Conservation (phyloP, 164 flowering plant species). For the Euptelea pleiosperma region DNA sequence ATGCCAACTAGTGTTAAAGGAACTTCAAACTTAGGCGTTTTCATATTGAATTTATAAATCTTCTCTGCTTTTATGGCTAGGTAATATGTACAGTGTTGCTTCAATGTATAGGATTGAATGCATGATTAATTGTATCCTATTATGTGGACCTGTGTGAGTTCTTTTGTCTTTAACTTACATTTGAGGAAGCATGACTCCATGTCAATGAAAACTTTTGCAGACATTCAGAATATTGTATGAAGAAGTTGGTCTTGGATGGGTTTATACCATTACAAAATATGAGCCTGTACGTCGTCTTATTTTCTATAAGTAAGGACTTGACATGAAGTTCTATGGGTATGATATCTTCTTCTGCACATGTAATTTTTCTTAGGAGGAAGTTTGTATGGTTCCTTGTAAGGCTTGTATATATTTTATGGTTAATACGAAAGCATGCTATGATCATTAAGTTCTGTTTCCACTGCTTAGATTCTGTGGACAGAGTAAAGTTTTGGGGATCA, state of each 20-base stretch:
- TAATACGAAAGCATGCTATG: neutral
- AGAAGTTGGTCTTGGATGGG: constrained; percentile 96
- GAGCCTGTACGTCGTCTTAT: constrained; percentile 59
- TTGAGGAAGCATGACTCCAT: constrained; percentile 3
- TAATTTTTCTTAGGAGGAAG: neutral
- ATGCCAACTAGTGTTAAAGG: too few species aligned
- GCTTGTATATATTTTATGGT: neutral
- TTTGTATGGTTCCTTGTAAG: too few species aligned
- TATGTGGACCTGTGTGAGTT: too few species aligned
- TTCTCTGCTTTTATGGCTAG: too few species aligned
- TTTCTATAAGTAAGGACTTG: neutral
- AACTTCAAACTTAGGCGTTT: too few species aligned
- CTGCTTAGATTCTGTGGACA: too few species aligned
- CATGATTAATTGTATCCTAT: neutral
- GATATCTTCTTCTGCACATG: neutral
- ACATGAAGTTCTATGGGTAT: too few species aligned
- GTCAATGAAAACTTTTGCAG: constrained; percentile 31
- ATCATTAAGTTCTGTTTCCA: too few species aligned
- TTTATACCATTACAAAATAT: constrained; percentile 85
- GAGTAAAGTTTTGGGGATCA: too few species aligned
- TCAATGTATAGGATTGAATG: neutral
- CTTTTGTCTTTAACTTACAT: too few species aligned
- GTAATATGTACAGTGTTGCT: too few species aligned
- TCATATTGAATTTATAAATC: too few species aligned
- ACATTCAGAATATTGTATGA: constrained; percentile 88